Evolutionary conservation across 345 rosid species (phyloP).

Genomic region (Draba incana): DNA sequence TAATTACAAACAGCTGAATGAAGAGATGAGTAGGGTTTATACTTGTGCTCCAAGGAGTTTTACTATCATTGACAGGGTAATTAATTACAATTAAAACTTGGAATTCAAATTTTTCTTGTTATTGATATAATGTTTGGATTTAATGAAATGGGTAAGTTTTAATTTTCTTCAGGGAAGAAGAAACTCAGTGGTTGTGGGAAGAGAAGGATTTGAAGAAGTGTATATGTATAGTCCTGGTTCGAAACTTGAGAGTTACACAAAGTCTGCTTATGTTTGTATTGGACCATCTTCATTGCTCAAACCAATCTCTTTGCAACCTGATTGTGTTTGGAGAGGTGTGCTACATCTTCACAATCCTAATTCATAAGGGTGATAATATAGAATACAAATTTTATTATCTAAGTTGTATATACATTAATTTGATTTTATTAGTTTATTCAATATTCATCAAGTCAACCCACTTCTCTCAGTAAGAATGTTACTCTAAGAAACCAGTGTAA

Average conservation of each 20-base stretch:
- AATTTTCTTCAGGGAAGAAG: constrained; percentile 64
- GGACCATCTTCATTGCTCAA: constrained; percentile 70
- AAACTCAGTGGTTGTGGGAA: constrained; percentile 69
- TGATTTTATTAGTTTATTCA: too few relatives aligned
- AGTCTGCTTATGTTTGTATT: constrained; percentile 69
- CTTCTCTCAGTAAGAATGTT: too few relatives aligned
- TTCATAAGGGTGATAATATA: constrained; percentile 29
- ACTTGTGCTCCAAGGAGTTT: constrained; percentile 70
- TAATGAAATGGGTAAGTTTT: constrained; percentile 17
- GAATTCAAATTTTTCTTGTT: background rate
- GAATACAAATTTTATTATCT: too few relatives aligned
- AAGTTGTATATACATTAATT: too few relatives aligned
- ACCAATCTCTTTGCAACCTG: constrained; percentile 62
- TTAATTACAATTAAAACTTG: background rate
- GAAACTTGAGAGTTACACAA: constrained; percentile 60
- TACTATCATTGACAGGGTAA: constrained; percentile 78
- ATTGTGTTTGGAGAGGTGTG: constrained; percentile 68
- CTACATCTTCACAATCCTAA: constrained; percentile 79
- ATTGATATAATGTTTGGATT: background rate
- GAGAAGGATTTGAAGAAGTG: constrained; percentile 73
- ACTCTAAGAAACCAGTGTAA: too few relatives aligned
- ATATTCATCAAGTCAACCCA: too few relatives aligned
- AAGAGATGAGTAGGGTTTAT: constrained; percentile 77
- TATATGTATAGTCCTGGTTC: constrained; percentile 90
- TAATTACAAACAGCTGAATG: constrained; percentile 62